Base-by-base conservation (phyloP, 2,329 filamentous ascomycete species). In the Raffaelea arxii region DNA sequence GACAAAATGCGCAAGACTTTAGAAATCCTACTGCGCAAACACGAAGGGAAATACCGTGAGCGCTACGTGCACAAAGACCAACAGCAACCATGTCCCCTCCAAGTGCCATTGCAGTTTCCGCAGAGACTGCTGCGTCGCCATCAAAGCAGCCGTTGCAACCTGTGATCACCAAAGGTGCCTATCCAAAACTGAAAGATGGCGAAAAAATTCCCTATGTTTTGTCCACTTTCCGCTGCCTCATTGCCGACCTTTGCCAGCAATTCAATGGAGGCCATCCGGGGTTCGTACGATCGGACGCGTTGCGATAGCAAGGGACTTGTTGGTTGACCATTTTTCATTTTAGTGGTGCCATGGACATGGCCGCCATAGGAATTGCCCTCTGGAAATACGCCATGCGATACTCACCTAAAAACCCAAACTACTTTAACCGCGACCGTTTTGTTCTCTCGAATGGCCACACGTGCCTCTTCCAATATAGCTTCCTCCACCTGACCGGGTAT, bases 241-340 rank as follows among this genome's bases (percentile, higher is more conserved):
- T 85, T 49, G 78, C 81, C 39, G 82, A 86, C 57, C 62, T 86
- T 3, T 84, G 80, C 55, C 72, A 85, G 58, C 80, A 85, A 53
- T 86, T 83, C 61, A 77, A 77, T 51, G 80, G 80, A 30, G 82
- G 82, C 0, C 82, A 85, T 56, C 81, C 80, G 18, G 81, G 80
- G 75, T 80, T 65, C 54, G 68, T 49, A 4, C 23, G 27, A 32
- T n/a, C n/a, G n/a, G n/a, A n/a, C n/a, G n/a, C n/a, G n/a, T n/a
- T n/a, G n/a, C n/a, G n/a, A n/a, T n/a, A n/a, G n/a, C n/a, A n/a
- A n/a, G n/a, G n/a, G n/a, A n/a, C n/a, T n/a, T n/a, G n/a, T n/a
- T n/a, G n/a, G n/a, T n/a, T n/a, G n/a, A n/a, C n/a, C n/a, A n/a
- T n/a, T n/a, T n/a, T n/a, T n/a, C 14, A 16, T 18, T 36, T 6